A percentile compares a stretch with the other conserved stretches of the same genome.
These are phyloP conservation scores for Filosporella fistucella DNA, from an alignment of 495 filamentous ascomycete genomes.

Conservation along the genomic window DNA sequence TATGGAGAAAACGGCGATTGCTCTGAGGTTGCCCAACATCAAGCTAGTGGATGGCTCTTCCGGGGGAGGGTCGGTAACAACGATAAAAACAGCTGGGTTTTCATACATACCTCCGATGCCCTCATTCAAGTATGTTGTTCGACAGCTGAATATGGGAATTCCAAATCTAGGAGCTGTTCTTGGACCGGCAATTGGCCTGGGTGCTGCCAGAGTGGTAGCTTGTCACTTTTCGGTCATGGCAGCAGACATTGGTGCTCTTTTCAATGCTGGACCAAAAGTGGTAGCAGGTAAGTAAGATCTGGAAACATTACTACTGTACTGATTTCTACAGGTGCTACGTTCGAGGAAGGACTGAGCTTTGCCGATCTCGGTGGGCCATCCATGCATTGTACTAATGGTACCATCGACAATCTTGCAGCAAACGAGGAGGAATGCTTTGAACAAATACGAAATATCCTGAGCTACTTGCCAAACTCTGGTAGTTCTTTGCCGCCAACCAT, in stretches of 20 bases:
- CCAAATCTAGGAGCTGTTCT: constrained; percentile 59
- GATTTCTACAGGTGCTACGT: constrained; percentile 44
- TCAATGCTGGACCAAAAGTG: constrained; percentile 61
- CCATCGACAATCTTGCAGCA: constrained; percentile 58
- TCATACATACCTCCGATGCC: constrained; percentile 53
- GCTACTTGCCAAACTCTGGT: constrained; percentile 53
- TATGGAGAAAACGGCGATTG: constrained; percentile 48
- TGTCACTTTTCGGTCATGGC: constrained; percentile 67
- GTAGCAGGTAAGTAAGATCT: constrained; percentile 44
- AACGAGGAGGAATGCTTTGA: constrained; percentile 57
- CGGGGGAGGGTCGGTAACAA: constrained; percentile 57
- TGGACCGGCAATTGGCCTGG: constrained; percentile 59
- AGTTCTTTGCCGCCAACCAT: constrained; percentile 46
- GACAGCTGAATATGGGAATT: constrained; percentile 58
- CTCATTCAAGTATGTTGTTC: constrained; percentile 41
- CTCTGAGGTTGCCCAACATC: constrained; percentile 49
- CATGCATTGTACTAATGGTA: constrained; percentile 62
- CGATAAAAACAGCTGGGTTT: constrained; percentile 48
- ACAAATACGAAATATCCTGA: constrained; percentile 50
- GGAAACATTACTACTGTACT: too few relatives aligned
- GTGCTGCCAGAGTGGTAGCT: constrained; percentile 52
- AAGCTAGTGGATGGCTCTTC: constrained; percentile 61
- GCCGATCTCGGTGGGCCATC: constrained; percentile 49
- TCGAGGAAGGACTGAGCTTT: constrained; percentile 54
- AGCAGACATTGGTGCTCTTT: constrained; percentile 53